Evolutionary conservation across 1,139 yeast genomes (phyloP), one percentile per base, ranked within the genome.

Genomic region (Zygosaccharomyces sapae): DNA sequence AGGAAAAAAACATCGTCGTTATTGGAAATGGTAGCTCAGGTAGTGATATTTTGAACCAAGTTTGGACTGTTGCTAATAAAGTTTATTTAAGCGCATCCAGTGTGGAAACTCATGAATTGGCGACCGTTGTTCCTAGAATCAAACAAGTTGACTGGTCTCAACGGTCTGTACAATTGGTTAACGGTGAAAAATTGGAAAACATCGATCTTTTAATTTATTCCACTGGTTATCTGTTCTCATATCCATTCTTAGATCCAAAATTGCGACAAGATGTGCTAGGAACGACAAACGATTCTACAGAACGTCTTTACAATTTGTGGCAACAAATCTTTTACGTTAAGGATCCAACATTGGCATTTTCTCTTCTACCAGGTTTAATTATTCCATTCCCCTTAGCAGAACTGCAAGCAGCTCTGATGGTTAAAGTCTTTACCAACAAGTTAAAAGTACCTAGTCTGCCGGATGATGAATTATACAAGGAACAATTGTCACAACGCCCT

Each of bases 1-100:
- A 49, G 70, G 67, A n/a, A 36, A 68, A 74, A 49, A 71, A 65
- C 25, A 76, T 81, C 19, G 63, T 82, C 33, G 75, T 82, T 9
- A 73, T 82, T 3, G 88, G 87, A 1, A 77, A 78, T 54, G 78
- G 82, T 1, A 80, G 84, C 8, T 78, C 84, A 4, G 86, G 83
- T 1, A 69, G 74, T 7, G 88, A 82, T 56, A 70, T 81, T 45
- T 74, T 81, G 1, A 72, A 70, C 49, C 86, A 81, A 58, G 52
- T 77, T 33, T 71, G 74, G 2, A 66, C 70, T 4, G 61, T 61
- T 1, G 71, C 77, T 33, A 55, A 65, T 3, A 59, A 66, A 25
- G 69, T 79, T 12, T 75, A 73, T 61, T 73, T 76, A 55, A 77
- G 81, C 49, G 69, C 69, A 37, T 58, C 56, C 10, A 49, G 53